Base-by-base conservation (phyloP, 176 grass and related monocot species). In the Typha latifolia region DNA sequence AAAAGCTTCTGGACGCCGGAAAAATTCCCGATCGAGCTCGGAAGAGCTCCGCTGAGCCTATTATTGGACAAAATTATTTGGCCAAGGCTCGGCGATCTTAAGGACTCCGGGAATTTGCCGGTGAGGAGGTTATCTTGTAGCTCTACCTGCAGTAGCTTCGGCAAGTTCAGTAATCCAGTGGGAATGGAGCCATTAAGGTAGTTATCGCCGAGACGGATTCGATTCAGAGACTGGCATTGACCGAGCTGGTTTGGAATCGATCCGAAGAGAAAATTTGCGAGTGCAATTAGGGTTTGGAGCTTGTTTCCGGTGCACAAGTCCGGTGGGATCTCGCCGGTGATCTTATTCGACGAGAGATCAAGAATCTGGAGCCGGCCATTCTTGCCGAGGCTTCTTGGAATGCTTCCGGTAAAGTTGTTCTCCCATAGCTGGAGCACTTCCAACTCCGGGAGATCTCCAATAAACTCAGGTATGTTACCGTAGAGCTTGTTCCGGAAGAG, bases 371-470 rank as follows among this genome's bases (percentile, higher is more conserved):
- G 80, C 16, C 59, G 64, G 47, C 85, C 85, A 19, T 84, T 96
- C n/a, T 71, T 62, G 21, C 92, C 92, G 48, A 96, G 82, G 12
- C 70, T 63, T 49, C 82, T 77, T 1, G 88, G 92, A 49, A 91
- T 84, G 67, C 68, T 82, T 48, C 92, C 92, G 26, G 92, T 96
- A 80, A 91, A 96, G 81, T 96, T 96, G 80, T 96, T 96, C 72
- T 96, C 92, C 92, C 92, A 96, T 27, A 96, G 71, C 85, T 96
- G 88, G 53, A 96, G 83, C 74, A 91, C 92, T 81, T 96, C 82
- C 61, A 96, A 80, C 53, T 69, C 47, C 18, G 84, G 85, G 51
- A 96, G 77, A 57, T 89, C 88, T 47, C 88, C 88, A 47, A 96
- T 71, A 72, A 96, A 85, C 43, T 88, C 82, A 0, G 92, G 92